Percentiles rank a stretch among this genome's conserved stretches.
These are phyloP conservation scores for Phytopythium montanum DNA, from an alignment of 352 stramenopile genomes.

Conservation along the genomic window DNA sequence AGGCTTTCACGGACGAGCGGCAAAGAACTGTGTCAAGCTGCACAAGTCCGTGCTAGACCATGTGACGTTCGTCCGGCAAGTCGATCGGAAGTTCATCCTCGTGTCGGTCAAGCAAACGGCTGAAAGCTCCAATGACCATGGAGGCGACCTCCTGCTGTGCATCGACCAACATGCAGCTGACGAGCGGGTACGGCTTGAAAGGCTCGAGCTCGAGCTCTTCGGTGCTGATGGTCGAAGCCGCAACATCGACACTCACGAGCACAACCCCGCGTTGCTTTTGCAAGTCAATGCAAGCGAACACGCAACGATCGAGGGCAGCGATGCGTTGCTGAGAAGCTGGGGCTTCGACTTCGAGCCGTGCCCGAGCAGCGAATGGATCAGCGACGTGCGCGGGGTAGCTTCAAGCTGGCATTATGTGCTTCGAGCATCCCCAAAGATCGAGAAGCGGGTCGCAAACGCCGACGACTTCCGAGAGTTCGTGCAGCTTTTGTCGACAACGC, in stretches of 20 bases:
- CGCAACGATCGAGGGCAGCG: slow-evolving; percentile 33
- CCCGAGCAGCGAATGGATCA: slow-evolving; percentile 6
- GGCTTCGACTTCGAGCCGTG: slow-evolving; percentile 66
- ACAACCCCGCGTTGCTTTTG: slow-evolving; percentile 49
- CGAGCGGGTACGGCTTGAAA: slow-evolving; percentile 84
- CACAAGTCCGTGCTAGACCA: slow-evolving; percentile 59
- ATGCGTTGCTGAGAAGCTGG: slow-evolving; percentile 67
- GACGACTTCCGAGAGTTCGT: slow-evolving; percentile 89
- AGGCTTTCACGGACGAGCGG: slow-evolving; percentile 12
- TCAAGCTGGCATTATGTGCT: slow-evolving; percentile 23
- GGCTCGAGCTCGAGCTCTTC: slow-evolving; percentile 72
- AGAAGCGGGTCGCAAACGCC: slow-evolving; percentile 51
- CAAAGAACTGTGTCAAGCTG: slow-evolving; percentile 44
- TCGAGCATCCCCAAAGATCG: slow-evolving; percentile 56
- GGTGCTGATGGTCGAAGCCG: slow-evolving; percentile 38
- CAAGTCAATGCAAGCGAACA: slow-evolving; percentile 55
- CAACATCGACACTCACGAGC: slow-evolving; percentile 48
- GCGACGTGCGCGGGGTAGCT: slow-evolving; percentile 4
- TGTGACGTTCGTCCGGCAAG: slow-evolving; percentile 80
- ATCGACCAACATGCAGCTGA: slow-evolving; percentile 92
- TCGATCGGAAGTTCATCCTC: slow-evolving; percentile 91
- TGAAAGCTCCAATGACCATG: not conserved
- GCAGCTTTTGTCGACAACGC: slow-evolving; percentile 39
- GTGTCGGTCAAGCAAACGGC: slow-evolving; percentile 28
- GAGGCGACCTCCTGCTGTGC: slow-evolving; percentile 48